These are phyloP conservation scores for Suhomyces faveliae DNA, from an alignment of 805 yeast species.

Conservation along the genomic window DNA sequence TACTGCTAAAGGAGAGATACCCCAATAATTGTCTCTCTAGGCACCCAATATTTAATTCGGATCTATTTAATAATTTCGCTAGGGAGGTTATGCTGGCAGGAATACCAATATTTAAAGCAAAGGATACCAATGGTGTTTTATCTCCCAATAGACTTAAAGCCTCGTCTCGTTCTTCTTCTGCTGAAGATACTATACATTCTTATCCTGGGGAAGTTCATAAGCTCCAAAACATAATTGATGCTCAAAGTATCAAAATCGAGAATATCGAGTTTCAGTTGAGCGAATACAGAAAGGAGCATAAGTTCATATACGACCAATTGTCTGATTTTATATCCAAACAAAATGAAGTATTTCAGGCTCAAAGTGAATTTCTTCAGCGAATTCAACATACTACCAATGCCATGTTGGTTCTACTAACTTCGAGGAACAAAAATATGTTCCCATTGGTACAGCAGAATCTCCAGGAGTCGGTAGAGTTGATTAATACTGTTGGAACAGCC, in stretches of 20 bases:
- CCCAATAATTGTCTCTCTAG: constrained; percentile 24
- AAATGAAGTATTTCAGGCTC: constrained; percentile 15
- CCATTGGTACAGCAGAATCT: constrained; percentile 15
- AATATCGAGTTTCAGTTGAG: constrained; percentile 15
- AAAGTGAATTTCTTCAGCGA: constrained; percentile 16
- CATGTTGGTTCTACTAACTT: constrained; percentile 13
- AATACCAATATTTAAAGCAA: constrained; percentile 4
- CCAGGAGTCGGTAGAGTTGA: constrained; percentile 12
- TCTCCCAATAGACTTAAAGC: neutral
- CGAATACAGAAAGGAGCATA: constrained; percentile 12
- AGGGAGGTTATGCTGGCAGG: constrained; percentile 10
- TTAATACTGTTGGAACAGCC: constrained; percentile 9
- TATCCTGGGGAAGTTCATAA: neutral
- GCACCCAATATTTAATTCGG: constrained; percentile 25
- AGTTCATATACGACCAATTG: constrained; percentile 11
- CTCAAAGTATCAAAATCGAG: constrained; percentile 4
- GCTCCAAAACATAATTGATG: neutral
- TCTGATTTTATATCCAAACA: constrained; percentile 16
- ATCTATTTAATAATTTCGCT: constrained; percentile 18
- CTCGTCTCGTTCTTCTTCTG: neutral
- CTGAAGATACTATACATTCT: neutral
- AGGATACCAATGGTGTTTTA: neutral
- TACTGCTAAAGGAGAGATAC: constrained; percentile 17
- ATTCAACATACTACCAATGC: constrained; percentile 15
- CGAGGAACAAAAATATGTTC: constrained; percentile 11